Evolutionary conservation across 441 rosid species (phyloP).

Genomic region (Pelargonium fulgidum): DNA sequence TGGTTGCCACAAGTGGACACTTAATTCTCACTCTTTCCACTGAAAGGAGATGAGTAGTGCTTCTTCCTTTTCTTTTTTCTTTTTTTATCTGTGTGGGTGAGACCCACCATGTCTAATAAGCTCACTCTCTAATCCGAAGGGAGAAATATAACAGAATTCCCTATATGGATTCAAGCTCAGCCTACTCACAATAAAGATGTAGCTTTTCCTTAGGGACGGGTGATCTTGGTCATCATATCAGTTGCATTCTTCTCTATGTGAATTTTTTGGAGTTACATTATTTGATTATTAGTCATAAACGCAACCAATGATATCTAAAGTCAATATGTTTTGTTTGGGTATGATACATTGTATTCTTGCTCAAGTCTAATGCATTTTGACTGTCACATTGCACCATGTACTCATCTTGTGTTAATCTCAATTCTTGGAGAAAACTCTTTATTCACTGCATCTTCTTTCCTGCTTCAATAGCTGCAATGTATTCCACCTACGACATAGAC

Average conservation of each 20-base stretch:
- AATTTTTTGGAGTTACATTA: not conserved
- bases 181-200: not conserved
- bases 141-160: not conserved
- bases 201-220: not conserved
- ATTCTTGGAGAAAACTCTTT: not conserved
- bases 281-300: not conserved
- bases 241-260: not conserved
- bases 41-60: no score
- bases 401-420: not conserved
- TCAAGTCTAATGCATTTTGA: no score
- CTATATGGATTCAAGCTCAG: not conserved
- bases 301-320: not conserved
- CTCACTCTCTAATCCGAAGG: no score
- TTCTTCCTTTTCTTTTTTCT: no score
- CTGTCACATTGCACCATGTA: not conserved
- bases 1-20: no score
- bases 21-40: no score
- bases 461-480: not conserved
- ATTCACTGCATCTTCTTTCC: not conserved
- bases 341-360: not conserved
- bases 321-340: not conserved
- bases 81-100: no score
- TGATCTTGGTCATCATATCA: not conserved
- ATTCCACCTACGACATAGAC: not conserved
- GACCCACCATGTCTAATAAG: no score